Percentiles rank a stretch among this genome's conserved stretches.
phyloP scores from a whole-genome alignment of 2,329 filamentous ascomycete genomes.

The Fusarium euwallaceae region DNA sequence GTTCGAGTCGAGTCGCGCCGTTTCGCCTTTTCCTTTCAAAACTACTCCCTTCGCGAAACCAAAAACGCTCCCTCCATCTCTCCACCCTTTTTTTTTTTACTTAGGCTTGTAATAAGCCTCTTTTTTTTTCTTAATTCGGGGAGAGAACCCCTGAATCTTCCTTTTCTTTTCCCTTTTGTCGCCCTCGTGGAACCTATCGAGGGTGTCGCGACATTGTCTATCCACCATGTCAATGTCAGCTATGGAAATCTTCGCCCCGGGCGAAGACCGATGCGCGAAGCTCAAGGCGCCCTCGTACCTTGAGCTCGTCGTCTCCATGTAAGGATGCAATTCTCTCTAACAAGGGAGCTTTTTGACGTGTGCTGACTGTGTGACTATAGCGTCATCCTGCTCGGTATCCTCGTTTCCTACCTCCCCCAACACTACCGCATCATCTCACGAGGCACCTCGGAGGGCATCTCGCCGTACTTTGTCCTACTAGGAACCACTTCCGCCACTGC shows the following conservation, averaged over 20 bases:
- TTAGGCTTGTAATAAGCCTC: neutral
- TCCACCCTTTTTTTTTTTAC: constrained; percentile 24
- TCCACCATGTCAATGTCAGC: constrained; percentile 17
- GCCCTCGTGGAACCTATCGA: neutral
- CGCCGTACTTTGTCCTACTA: constrained; percentile 94
- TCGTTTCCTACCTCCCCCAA: constrained; percentile 94
- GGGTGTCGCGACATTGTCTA: neutral
- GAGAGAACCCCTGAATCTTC: constrained; percentile 33
- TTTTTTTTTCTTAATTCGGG: neutral
- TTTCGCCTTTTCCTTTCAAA: constrained; percentile 14
- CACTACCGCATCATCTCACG: constrained; percentile 91
- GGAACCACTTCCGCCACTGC: constrained; percentile 91
- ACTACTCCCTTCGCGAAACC: neutral
- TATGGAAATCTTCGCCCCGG: constrained; percentile 46
- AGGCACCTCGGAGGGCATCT: constrained; percentile 92
- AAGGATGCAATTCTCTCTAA: constrained; percentile 35
- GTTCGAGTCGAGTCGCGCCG: constrained; percentile 17
- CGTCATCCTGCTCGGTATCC: constrained; percentile 86
- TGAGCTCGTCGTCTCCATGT: constrained; percentile 70
- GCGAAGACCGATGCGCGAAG: constrained; percentile 59
- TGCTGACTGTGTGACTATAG: constrained; percentile 50
- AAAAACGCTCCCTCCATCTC: neutral
- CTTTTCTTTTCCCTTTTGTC: neutral
- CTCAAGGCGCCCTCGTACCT: constrained; percentile 66
- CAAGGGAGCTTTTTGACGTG: neutral